A percentile compares a stretch with the other conserved stretches of the same genome.
Evolutionary conservation across 2,329 filamentous ascomycete species (phyloP).

Genomic region (Endothia cerciana): DNA sequence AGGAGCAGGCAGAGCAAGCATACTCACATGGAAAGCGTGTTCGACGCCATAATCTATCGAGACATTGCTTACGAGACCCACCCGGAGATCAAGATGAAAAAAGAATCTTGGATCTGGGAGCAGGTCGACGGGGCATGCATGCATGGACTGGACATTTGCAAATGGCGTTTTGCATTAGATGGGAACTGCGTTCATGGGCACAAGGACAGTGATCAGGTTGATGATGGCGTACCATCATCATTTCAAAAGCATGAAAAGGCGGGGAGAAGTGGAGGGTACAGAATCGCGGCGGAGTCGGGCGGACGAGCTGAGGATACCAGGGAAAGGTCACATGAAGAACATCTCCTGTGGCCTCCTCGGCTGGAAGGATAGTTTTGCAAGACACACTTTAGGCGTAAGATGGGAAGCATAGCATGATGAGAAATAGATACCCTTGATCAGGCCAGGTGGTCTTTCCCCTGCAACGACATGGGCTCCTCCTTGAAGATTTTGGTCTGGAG

Average conservation of each 20-base stretch:
- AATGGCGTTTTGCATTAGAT: constrained; percentile 18
- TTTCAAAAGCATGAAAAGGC: background rate
- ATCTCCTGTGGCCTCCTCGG: background rate
- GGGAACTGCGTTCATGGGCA: background rate
- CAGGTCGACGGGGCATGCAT: background rate
- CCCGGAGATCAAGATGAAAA: background rate
- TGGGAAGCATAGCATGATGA: constrained; percentile 16
- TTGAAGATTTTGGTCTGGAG: no score
- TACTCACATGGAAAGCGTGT: background rate
- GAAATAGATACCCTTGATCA: constrained; percentile 13
- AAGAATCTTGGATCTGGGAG: background rate
- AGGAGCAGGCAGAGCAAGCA: background rate
- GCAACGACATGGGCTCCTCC: background rate
- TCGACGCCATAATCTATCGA: background rate
- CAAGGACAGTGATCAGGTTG: background rate
- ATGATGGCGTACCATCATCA: background rate
- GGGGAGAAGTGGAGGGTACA: background rate
- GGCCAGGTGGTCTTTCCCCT: background rate
- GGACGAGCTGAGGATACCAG: background rate
- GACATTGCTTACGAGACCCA: background rate
- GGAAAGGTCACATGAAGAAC: background rate
- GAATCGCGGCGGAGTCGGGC: background rate
- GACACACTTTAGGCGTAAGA: background rate
- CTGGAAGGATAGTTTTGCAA: background rate
- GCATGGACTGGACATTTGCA: constrained; percentile 4